These are phyloP conservation scores for Leccinum pellstonianum DNA, from an alignment of 768 basidiomycete genomes.

Conservation along the genomic window DNA sequence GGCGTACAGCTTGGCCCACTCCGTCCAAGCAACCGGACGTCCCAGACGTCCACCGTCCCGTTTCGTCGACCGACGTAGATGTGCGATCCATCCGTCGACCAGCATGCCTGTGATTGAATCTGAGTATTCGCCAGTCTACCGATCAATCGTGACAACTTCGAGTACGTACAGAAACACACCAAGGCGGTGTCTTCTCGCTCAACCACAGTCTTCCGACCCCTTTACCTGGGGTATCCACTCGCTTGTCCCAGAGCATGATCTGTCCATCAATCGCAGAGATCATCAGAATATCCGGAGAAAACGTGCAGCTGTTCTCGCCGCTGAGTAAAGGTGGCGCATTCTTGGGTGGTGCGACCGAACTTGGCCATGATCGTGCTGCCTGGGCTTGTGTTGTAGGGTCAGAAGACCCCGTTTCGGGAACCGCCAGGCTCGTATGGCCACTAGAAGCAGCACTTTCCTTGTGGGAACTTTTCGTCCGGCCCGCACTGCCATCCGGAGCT, in stretches of 20 bases:
- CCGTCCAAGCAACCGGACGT: slow-evolving; percentile 77
- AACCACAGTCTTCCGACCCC: slow-evolving; percentile 86
- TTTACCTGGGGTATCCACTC: slow-evolving; percentile 58
- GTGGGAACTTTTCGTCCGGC: slow-evolving; percentile 16
- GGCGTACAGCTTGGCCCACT: slow-evolving; percentile 65
- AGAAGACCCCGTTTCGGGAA: slow-evolving; percentile 29
- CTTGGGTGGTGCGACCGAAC: slow-evolving; percentile 57
- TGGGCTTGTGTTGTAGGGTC: slow-evolving; percentile 24
- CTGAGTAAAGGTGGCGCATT: slow-evolving; percentile 77
- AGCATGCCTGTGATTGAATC: slow-evolving; percentile 71
- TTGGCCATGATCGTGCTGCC: slow-evolving; percentile 28
- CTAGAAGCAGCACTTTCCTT: slow-evolving; percentile 14
- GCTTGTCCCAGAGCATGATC: slow-evolving; percentile 86
- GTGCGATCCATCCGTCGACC: slow-evolving; percentile 86
- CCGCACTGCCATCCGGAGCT: slow-evolving; percentile 18
- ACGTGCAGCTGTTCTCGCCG: slow-evolving; percentile 53
- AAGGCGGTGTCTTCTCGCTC: slow-evolving; percentile 90
- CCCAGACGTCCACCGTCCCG: slow-evolving; percentile 91
- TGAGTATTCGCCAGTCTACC: neutral
- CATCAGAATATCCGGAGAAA: slow-evolving; percentile 82
- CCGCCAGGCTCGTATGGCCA: slow-evolving; percentile 23
- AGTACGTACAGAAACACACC: slow-evolving; percentile 86
- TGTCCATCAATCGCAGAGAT: slow-evolving; percentile 92
- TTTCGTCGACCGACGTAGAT: slow-evolving; percentile 91
- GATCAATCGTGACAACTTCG: slow-evolving; percentile 5